Conservation (phyloP, 2,329 filamentous ascomycete species). For the Penicillium capsulatum region DNA sequence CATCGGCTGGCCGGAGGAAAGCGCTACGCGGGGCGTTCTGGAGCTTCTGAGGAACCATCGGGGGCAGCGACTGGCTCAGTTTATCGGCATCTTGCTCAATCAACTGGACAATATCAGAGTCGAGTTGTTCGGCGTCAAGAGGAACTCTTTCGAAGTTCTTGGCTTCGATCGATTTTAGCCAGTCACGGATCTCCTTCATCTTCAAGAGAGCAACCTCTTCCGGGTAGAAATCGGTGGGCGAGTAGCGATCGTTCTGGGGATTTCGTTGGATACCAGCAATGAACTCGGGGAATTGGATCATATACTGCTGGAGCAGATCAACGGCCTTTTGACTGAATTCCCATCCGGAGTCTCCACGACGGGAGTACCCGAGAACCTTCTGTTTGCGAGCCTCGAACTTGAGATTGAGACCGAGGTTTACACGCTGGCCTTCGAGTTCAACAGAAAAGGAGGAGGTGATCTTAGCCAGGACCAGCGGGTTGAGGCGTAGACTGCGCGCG, state of each 20-base stretch:
- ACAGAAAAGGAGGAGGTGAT: conserved; percentile 93
- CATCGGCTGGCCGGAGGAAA: conserved; percentile 87
- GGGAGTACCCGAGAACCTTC: conserved; percentile 93
- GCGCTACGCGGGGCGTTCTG: conserved; percentile 79
- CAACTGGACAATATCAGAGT: conserved; percentile 78
- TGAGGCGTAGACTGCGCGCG: conserved; percentile 73
- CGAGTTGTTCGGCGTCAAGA: conserved; percentile 90
- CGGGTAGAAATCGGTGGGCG: conserved; percentile 81
- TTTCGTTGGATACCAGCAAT: conserved; percentile 83
- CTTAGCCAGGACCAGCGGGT: conserved; percentile 86
- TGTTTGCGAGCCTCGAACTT: conserved; percentile 95
- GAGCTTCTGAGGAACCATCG: conserved; percentile 63
- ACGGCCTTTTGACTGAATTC: conserved; percentile 88
- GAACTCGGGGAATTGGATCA: conserved; percentile 92
- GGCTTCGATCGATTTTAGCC: conserved; percentile 87
- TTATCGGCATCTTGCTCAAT: conserved; percentile 74
- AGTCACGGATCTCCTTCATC: conserved; percentile 89
- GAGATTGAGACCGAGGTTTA: conserved; percentile 90
- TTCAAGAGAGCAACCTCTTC: conserved; percentile 67
- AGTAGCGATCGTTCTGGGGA: conserved; percentile 77
- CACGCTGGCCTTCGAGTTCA: conserved; percentile 70
- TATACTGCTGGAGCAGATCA: conserved; percentile 77
- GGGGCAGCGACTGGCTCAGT: conserved; percentile 50
- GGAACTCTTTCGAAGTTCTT: conserved; percentile 95
- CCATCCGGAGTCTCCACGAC: conserved; percentile 82